Conservation (phyloP, 805 yeast genomes). For the Wickerhamomyces strasburgensis region DNA sequence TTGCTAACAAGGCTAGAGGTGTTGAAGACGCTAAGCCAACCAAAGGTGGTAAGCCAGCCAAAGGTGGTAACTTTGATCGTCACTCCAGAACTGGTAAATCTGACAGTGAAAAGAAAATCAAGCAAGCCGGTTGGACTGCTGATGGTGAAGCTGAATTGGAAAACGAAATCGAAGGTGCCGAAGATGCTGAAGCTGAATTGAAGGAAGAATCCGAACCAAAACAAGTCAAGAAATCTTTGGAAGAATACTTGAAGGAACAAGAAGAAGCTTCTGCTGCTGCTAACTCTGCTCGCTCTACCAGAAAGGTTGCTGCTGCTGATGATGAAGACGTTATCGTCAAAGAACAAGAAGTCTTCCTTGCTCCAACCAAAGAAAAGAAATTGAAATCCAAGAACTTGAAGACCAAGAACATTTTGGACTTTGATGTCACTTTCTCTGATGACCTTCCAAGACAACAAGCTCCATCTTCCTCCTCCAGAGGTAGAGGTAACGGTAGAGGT, state of each 20-base stretch:
- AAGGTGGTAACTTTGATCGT: constrained; percentile 63
- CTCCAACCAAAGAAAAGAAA: constrained; percentile 62
- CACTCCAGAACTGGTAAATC: constrained; percentile 78
- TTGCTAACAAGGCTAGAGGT: constrained; percentile 44
- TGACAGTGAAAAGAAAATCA: constrained; percentile 80
- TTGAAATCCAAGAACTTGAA: constrained; percentile 68
- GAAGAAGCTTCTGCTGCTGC: constrained; percentile 55
- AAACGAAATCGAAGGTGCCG: constrained; percentile 56
- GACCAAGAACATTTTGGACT: constrained; percentile 74
- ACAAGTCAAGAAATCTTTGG: constrained; percentile 64
- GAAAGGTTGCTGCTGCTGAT: constrained; percentile 32
- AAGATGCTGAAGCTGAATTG: constrained; percentile 43
- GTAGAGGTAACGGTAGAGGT: constrained; percentile 33
- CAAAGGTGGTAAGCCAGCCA: constrained; percentile 39
- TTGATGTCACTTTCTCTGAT: constrained; percentile 69
- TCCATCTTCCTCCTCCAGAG: constrained; percentile 28
- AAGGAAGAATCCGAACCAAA: constrained; percentile 38
- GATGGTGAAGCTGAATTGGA: constrained; percentile 64
- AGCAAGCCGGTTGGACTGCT: constrained; percentile 82
- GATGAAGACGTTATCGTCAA: constrained; percentile 60
- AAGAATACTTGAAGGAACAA: constrained; percentile 78
- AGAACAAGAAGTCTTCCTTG: constrained; percentile 55
- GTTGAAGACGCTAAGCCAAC: constrained; percentile 54
- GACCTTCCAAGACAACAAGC: constrained; percentile 36
- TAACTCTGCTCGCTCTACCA: constrained; percentile 34